Conservation (phyloP, 2,329 filamentous ascomycete genomes). For the Periglandula ipomoeae region DNA sequence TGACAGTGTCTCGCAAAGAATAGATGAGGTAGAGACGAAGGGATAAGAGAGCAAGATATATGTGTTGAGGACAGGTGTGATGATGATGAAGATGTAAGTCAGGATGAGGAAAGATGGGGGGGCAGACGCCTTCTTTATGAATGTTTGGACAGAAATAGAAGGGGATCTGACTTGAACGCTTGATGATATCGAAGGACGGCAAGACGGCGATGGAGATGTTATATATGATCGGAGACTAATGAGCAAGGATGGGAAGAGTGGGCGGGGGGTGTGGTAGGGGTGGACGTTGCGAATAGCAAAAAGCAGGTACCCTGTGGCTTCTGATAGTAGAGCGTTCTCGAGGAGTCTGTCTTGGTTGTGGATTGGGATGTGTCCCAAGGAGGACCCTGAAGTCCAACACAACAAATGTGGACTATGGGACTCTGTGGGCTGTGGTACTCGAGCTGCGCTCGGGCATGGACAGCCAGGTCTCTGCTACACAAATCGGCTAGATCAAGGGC, state of each 20-base stretch:
- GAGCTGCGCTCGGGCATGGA: conserved; percentile 12
- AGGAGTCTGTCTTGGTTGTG: not conserved
- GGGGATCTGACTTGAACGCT: conserved; percentile 1
- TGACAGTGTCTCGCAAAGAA: too few relatives aligned
- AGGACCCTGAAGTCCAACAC: conserved; percentile 10
- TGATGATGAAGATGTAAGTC: not conserved
- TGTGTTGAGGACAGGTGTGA: not conserved
- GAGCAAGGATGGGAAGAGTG: conserved; percentile 6
- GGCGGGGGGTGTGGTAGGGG: conserved; percentile 2
- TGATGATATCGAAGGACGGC: conserved; percentile 3
- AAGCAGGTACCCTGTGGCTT: conserved; percentile 1
- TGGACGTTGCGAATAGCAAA: not conserved
- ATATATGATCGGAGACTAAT: conserved; percentile 11
- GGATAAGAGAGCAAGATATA: not conserved
- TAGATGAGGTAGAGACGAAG: not conserved
- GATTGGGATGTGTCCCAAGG: conserved; percentile 7
- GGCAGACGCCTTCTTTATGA: conserved; percentile 3
- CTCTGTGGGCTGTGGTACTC: conserved; percentile 4
- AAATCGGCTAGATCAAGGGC: conserved; percentile 11
- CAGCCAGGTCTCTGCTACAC: conserved; percentile 12
- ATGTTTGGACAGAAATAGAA: not conserved
- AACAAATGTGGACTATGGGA: not conserved
- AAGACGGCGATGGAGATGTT: conserved; percentile 10
- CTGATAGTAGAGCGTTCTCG: not conserved
- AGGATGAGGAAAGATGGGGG: not conserved